Evolutionary conservation across 225 moss, liverwort and hornwort genomes (phyloP), one percentile per base, ranked within the genome.

Genomic region (Marchantia paleacea): DNA sequence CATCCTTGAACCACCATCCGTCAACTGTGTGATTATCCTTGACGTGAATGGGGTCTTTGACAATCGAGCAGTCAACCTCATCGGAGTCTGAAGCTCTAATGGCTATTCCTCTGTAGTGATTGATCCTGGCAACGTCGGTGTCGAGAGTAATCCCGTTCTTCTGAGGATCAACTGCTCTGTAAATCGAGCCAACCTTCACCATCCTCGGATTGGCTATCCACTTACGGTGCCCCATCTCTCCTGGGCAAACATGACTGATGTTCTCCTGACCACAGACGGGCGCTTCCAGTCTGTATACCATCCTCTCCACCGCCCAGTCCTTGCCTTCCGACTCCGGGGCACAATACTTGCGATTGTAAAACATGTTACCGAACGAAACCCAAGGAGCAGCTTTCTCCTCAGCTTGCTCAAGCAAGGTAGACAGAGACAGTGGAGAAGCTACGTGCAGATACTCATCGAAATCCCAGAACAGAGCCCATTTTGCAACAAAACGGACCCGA

Each of bases 201-300:
- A 82, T 82, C 11, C 86, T 82, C 4, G 88, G 91, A 86, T 94
- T 91, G 31, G 88, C 89, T 54, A 91, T 86, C 94, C 89, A 92
- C 55, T 89, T 94, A 30, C 85, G 76, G 76, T 87, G 89, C 20
- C 92, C 90, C 82, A 89, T 81, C 26, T 75, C 75, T 1, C 87
- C 84, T 0, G 0, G 13, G 63, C 91, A 94, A 24, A 81, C 81
- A 49, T 83, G 81, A 0, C 57, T 73, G 55, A 82, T 80, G 22
- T 72, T 29, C 16, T 53, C 77, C 48, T 57, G 13, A 22, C 86
- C 80, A 50, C 91, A 94, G 54, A 84, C 81, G 11, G 87, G 87
- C 39, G 80, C 66, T 78, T 91, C 82, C 67, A 82, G 83, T 0
- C 81, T 24, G 0, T 88, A 90, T 69, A 85, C 88, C 88, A 91